Conservation (phyloP, 2,329 filamentous ascomycete species). For the Penicillium concentricum region DNA sequence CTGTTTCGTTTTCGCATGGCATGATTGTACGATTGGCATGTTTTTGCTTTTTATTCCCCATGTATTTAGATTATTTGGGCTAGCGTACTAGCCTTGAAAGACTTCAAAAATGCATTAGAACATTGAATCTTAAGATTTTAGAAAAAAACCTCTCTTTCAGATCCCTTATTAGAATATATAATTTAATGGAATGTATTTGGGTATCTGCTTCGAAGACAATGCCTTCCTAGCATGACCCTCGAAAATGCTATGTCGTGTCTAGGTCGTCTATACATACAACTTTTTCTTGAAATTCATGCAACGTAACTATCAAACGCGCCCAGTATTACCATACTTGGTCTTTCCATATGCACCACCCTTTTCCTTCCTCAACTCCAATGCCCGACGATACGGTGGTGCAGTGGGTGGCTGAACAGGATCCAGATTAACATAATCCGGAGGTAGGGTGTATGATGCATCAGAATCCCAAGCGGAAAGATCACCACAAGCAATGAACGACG, state of each 20-base stretch:
- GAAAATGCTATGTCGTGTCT: constrained; percentile 10
- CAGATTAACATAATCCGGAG: constrained; percentile 79
- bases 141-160: not conserved
- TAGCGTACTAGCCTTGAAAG: constrained; percentile 19
- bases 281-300: constrained; percentile 8
- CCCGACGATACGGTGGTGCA: constrained; percentile 89
- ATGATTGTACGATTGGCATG: constrained; percentile 19
- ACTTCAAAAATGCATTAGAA: constrained; percentile 15
- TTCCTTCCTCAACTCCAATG: constrained; percentile 76
- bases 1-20: constrained; percentile 1
- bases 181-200: constrained; percentile 12
- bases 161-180: not conserved
- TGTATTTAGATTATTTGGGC: constrained; percentile 21
- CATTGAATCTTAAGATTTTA: not conserved
- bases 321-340: constrained; percentile 50
- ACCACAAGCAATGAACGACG: constrained; percentile 94
- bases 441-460: constrained; percentile 88
- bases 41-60: constrained; percentile 19
- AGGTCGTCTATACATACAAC: constrained; percentile 15
- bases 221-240: constrained; percentile 2
- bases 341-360: constrained; percentile 76
- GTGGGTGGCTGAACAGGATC: constrained; percentile 95
- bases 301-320: constrained; percentile 21
- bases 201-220: constrained; percentile 14
- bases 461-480: constrained; percentile 94